Evolutionary conservation across 2,329 filamentous ascomycete genomes (phyloP).

Genomic region (Xylariales sp.): DNA sequence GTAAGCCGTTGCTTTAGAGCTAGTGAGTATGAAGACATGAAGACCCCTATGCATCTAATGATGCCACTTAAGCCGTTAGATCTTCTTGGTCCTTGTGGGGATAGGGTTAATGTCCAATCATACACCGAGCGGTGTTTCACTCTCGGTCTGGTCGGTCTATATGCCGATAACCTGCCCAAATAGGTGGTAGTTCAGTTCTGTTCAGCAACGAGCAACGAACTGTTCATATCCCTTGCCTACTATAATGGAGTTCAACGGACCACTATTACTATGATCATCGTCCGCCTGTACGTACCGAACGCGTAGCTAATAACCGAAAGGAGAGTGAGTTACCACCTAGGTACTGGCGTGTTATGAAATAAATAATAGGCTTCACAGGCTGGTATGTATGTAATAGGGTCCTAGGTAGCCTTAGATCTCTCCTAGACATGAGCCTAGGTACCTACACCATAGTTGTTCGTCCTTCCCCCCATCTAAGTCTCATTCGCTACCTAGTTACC

Average conservation of each 20-base stretch:
- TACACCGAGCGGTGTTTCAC: slow-evolving; percentile 6
- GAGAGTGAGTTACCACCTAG: background rate
- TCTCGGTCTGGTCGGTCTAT: slow-evolving; percentile 22
- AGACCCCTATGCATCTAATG: too few relatives aligned
- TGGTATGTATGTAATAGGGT: background rate
- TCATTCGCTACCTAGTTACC: background rate
- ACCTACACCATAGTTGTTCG: background rate
- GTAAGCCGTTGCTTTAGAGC: slow-evolving; percentile 14
- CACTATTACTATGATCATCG: too few relatives aligned
- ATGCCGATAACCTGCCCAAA: slow-evolving; percentile 21
- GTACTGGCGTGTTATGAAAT: background rate
- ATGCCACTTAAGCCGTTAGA: slow-evolving; percentile 11
- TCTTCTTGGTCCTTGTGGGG: slow-evolving; percentile 18
- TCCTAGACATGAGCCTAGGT: background rate
- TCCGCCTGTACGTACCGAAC: background rate
- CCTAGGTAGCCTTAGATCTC: background rate
- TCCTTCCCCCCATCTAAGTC: background rate
- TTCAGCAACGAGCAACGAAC: background rate
- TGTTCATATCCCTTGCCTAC: background rate
- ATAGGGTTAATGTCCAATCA: slow-evolving; percentile 22
- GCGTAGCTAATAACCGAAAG: too few relatives aligned
- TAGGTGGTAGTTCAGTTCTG: slow-evolving; percentile 11
- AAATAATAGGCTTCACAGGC: background rate
- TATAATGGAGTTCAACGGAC: too few relatives aligned
- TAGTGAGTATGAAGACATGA: too few relatives aligned